Base-by-base conservation (phyloP, 2,329 filamentous ascomycete genomes). In the Alternaria dauci region DNA sequence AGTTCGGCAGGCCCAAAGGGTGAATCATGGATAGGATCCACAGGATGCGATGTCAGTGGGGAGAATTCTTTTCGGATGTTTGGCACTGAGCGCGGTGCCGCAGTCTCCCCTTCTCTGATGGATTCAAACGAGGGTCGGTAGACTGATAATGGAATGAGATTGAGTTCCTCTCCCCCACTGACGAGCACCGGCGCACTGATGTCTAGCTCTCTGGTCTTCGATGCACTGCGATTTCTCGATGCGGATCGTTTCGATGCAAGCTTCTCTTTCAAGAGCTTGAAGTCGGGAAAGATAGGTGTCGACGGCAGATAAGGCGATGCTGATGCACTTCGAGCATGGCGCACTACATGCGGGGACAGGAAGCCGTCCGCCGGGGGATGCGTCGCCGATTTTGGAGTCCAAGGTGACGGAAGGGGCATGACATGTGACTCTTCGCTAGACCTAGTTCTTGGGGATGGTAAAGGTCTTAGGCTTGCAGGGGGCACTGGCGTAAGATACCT, bases 401-500 rank as follows among this genome's bases (percentile, higher is more conserved):
- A 65, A 51, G 61, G 59, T 23, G 65, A 66, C 58, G 71, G 67
- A 46, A 50, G 62, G 59, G 62, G 70, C 66, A 60, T 61, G 5
- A 56, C 36, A 41, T 71, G 70, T 6, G 65, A 39, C 34, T 72
- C 65, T 14, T 34, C 53, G 34, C 68, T 67, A 1, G 69, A 42
- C 20, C 67, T 66, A 16, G 65, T 57, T 4, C 62, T 56, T 16
- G 71, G 64, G 44, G 69, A 70, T 20, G 68, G 66, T 25, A 67
- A 28, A 20, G 67, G 59, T 42, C 70, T 76, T 32, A 85, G 83
- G 23, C 63, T 58, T 20, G 58, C 59, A 50, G 70, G 72, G 23
- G 88, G 86, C 54, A 89, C 84, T 11, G 91, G 92, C 32, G 89
- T 87, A 68, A 88, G 82, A 75, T 89, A 96, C 73, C 91, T 93